phyloP scores from a whole-genome alignment of 345 rosid genomes.

The Balakata baccata region DNA sequence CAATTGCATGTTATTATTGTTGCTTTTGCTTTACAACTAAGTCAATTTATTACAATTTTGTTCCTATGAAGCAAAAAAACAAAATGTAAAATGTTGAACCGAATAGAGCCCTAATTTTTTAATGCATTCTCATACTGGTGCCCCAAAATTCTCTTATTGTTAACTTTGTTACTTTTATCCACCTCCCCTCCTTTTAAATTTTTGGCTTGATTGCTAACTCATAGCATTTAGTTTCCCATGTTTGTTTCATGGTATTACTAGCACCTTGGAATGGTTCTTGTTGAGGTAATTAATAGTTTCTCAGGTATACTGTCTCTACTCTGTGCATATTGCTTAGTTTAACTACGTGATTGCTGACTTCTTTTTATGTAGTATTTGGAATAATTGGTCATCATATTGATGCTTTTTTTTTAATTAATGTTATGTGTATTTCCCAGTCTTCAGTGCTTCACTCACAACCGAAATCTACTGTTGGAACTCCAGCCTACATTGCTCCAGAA shows the following conservation, averaged over 20 bases:
- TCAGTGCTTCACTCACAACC: slow-evolving; percentile 39
- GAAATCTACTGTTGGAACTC: slow-evolving; percentile 36
- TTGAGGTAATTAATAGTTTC: not conserved
- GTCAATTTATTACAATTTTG: too few relatives aligned
- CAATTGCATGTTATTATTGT: too few relatives aligned
- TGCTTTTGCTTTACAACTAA: too few relatives aligned
- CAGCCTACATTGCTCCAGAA: slow-evolving; percentile 39
- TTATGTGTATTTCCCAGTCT: slow-evolving; percentile 19
- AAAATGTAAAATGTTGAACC: too few relatives aligned
- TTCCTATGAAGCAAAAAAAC: too few relatives aligned
- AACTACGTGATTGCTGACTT: not conserved
- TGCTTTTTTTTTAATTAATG: not conserved
- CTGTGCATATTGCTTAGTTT: not conserved
- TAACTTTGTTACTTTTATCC: not conserved
- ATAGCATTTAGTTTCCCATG: not conserved
- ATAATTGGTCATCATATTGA: not conserved
- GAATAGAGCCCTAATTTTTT: too few relatives aligned
- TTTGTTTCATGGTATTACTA: not conserved
- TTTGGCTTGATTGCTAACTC: too few relatives aligned
- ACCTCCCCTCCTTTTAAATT: too few relatives aligned
- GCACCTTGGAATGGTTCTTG: not conserved
- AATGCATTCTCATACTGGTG: not conserved
- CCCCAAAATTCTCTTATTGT: not conserved
- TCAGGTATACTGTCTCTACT: not conserved
- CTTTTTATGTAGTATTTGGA: not conserved